Evolutionary conservation across 495 filamentous ascomycete genomes (phyloP).

Genomic region (Penicillium pulvis): DNA sequence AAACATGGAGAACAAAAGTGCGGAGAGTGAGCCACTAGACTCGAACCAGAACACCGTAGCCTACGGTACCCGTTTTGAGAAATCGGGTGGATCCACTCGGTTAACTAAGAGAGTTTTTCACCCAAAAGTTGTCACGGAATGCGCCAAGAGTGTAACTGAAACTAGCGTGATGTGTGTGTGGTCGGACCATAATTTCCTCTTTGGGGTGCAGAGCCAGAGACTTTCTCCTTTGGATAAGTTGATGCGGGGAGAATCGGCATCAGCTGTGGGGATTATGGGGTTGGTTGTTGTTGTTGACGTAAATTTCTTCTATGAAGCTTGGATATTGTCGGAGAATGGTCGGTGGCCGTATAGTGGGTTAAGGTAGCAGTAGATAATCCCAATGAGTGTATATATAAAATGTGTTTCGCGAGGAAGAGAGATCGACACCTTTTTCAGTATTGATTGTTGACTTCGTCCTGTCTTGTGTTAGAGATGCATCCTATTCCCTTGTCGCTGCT

Average conservation of each 20-base stretch:
- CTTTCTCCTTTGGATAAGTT: conserved; percentile 16
- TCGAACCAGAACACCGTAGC: conserved; percentile 8
- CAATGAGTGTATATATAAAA: too few relatives aligned
- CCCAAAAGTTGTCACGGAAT: neutral
- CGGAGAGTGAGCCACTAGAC: conserved; percentile 23
- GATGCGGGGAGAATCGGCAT: conserved; percentile 20
- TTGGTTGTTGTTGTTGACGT: neutral
- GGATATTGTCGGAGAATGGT: neutral
- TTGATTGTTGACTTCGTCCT: neutral
- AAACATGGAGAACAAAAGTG: conserved; percentile 24
- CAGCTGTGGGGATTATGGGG: conserved; percentile 7
- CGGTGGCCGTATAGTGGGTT: neutral
- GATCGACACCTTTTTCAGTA: too few relatives aligned
- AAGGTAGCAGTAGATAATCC: neutral
- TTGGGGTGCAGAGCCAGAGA: conserved; percentile 23
- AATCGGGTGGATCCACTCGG: conserved; percentile 13
- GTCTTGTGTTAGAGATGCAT: conserved; percentile 11
- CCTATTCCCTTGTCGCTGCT: conserved; percentile 19
- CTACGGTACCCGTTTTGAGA: conserved; percentile 16
- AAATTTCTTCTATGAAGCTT: neutral
- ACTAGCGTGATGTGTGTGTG: neutral
- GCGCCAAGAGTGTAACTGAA: neutral
- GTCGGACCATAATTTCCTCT: conserved; percentile 7
- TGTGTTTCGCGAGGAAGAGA: too few relatives aligned
- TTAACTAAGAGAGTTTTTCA: conserved; percentile 9